Evolutionary conservation across 352 stramenopile genomes (phyloP), one percentile per base, ranked within the genome.

Genomic region (Phytophthora aleatoria): DNA sequence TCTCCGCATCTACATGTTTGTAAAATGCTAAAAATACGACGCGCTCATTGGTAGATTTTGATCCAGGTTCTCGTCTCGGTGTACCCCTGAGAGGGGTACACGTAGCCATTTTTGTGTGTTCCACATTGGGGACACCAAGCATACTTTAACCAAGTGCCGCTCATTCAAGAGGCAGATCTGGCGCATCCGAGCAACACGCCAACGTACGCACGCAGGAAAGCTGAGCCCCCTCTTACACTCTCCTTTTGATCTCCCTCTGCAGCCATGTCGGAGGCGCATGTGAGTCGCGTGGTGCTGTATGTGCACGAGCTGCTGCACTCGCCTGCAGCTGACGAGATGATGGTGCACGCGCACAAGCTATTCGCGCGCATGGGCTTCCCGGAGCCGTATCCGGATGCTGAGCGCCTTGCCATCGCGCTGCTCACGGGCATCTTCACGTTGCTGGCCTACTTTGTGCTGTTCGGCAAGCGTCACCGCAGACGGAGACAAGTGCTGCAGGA

Each of bases 381-480:
- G 12, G 86, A 91, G 69, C 87, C 87, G 59, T 96, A 96, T 48
- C 87, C 87, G 54, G 87, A 96, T 53, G 87, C 87, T 10, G 87
- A 96, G 70, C 87, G 87, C 0, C 69, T 94, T 30, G 85, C 85
- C 35, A 96, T 96, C 62, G 87, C 87, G 38, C 42, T 96, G 16
- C 74, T 87, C 16, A 96, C 87, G 0, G 85, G 85, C 7, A 59
- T 92, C 41, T 92, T 92, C 52, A 96, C 87, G 64, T 59, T 96
- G 50, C 56, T 96, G 39, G 78, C 80, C 31, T 96, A 96, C 75
- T 96, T 94, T 73, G 79, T 96, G 70, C 82, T 96, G 11, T 96
- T 94, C 58, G 87, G 87, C 51, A 94, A 94, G 65, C 87, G 87
- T 60, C 87, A 96, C 49, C 87, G 84, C 43, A 74, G 80, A 30